phyloP scores from a whole-genome alignment of 305 asterid genomes.

The Fraxinus latifolia region DNA sequence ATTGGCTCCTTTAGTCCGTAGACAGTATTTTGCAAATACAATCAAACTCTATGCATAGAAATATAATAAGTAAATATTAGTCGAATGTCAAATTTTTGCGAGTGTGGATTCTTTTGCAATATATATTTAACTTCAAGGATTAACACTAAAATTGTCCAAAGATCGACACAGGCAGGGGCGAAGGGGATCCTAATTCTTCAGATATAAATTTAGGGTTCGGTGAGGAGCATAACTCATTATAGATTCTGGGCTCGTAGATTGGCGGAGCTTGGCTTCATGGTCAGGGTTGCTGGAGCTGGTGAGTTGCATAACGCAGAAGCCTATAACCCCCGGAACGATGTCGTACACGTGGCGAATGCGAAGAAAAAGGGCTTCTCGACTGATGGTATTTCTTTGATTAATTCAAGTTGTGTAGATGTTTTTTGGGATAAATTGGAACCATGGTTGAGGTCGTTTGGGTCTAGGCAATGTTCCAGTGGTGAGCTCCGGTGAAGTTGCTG shows the following conservation, averaged over 20 bases:
- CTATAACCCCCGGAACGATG: constrained; percentile 69
- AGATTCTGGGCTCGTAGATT: constrained; percentile 67
- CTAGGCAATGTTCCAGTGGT: too few relatives aligned
- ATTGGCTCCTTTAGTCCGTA: neutral
- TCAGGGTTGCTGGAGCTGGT: constrained; percentile 64
- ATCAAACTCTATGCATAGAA: neutral
- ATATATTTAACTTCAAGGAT: neutral
- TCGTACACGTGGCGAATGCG: constrained; percentile 81
- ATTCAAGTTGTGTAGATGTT: too few relatives aligned
- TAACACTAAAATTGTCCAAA: neutral
- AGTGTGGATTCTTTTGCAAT: neutral
- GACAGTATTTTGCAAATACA: neutral
- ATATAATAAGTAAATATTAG: neutral
- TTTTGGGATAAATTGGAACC: too few relatives aligned
- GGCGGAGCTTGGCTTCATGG: constrained; percentile 81
- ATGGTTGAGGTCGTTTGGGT: too few relatives aligned
- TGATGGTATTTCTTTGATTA: too few relatives aligned
- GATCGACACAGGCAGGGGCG: neutral
- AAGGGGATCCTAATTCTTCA: neutral
- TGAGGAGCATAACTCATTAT: constrained; percentile 31
- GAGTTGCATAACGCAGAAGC: constrained; percentile 71
- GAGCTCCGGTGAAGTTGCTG: too few relatives aligned
- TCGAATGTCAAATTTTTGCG: neutral
- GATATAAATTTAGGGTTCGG: neutral
- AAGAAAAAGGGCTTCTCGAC: constrained; percentile 28